phyloP scores from a whole-genome alignment of 306 rosid species.

The Rubus parviflorus region DNA sequence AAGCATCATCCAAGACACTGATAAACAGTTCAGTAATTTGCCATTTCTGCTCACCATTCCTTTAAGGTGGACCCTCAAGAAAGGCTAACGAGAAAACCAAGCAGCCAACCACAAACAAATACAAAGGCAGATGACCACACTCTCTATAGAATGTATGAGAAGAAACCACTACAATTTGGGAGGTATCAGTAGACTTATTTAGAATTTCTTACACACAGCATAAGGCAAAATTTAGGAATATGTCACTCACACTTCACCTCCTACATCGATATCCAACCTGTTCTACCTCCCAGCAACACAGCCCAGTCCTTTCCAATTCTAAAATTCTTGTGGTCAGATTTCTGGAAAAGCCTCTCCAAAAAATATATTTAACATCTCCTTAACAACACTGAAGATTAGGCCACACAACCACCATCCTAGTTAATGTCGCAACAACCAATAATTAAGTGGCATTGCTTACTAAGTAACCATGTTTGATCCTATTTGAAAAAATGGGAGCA shows the following conservation, averaged over 20 bases:
- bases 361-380: not conserved
- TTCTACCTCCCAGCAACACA: not conserved
- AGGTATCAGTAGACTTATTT: not conserved
- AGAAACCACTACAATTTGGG: not conserved
- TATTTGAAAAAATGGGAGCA: not conserved
- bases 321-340: not conserved
- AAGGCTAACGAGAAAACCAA: constrained; percentile 1
- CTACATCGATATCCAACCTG: not conserved
- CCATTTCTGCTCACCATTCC: too few relatives aligned
- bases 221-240: not conserved
- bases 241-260: constrained; percentile 14
- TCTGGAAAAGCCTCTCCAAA: not conserved
- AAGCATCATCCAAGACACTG: not conserved
- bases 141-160: not conserved
- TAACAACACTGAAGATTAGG: not conserved
- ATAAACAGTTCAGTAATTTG: not conserved
- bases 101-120: not conserved
- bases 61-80: not conserved
- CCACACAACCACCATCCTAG: constrained; percentile 9
- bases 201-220: not conserved
- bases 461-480: constrained; percentile 1
- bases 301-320: not conserved
- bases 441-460: not conserved
- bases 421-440: not conserved
- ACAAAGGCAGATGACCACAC: not conserved